Conservation (phyloP, 2,329 filamentous ascomycete species). For the Fusarium xylarioides region DNA sequence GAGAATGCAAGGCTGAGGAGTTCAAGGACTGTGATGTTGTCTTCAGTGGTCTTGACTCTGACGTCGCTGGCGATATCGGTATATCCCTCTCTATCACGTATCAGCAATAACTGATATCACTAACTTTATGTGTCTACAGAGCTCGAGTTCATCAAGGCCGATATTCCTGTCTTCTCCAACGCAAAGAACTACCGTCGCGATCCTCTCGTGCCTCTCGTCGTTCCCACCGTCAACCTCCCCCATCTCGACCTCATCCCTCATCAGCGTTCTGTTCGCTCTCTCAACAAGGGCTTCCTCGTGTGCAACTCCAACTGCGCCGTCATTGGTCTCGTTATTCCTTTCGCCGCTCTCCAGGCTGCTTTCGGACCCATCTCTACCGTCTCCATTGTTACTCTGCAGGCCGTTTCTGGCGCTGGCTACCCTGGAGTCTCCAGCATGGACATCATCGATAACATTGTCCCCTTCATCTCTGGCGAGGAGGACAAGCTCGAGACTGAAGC, state of each 20-base stretch:
- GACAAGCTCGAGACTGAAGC: slow-evolving; percentile 96
- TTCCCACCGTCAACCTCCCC: slow-evolving; percentile 91
- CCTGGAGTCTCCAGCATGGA: slow-evolving; percentile 94
- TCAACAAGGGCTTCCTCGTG: slow-evolving; percentile 89
- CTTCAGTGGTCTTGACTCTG: slow-evolving; percentile 91
- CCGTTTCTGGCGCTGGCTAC: slow-evolving; percentile 91
- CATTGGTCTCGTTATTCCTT: slow-evolving; percentile 94
- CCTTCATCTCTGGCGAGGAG: slow-evolving; percentile 92
- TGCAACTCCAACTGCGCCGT: slow-evolving; percentile 99
- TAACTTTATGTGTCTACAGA: slow-evolving; percentile 60
- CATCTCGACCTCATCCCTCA: slow-evolving; percentile 91
- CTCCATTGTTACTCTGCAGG: slow-evolving; percentile 91
- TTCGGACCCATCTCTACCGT: slow-evolving; percentile 84
- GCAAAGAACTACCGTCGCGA: slow-evolving; percentile 96
- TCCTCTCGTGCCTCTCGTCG: slow-evolving; percentile 89
- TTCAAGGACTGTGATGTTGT: slow-evolving; percentile 93
- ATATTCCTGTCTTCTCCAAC: slow-evolving; percentile 95
- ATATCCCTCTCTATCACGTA: slow-evolving; percentile 45
- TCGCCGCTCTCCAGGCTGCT: slow-evolving; percentile 85
- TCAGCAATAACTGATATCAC: not conserved
- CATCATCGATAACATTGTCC: slow-evolving; percentile 94
- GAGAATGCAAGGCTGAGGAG: slow-evolving; percentile 82
- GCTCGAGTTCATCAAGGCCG: slow-evolving; percentile 87
- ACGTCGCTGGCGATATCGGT: slow-evolving; percentile 93
- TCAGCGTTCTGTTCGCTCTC: slow-evolving; percentile 76